Base-by-base conservation (phyloP, 2,329 filamentous ascomycete genomes). In the Dichotomopilus funicola region DNA sequence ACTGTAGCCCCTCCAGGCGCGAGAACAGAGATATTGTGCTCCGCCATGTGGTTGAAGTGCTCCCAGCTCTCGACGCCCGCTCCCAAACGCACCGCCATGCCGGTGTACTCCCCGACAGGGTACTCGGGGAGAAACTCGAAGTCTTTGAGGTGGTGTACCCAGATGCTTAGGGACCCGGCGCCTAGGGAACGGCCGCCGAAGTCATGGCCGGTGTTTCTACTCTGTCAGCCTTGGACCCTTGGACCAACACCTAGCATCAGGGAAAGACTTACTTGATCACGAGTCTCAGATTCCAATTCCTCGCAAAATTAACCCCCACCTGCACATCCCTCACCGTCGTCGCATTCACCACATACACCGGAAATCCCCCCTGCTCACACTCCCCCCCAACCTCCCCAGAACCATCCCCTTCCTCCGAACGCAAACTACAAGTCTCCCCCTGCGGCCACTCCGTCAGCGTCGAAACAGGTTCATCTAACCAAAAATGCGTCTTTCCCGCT, bases 161-260 rank as follows among this genome's bases (percentile, higher is more conserved):
- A 83, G 47, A 83, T 67, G 5, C 72, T 72, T 4, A 83, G 62
- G 0, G 77, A 74, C 0, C 82, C 81, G 2, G 75, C 75, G 5
- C 83, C 84, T 0, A 81, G 82, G 0, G 78, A 81, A 43, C 79
- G 78, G 34, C 82, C 84, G 31, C 76, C 71, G 58, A 73, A 75
- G 56, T 80, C 78, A 62, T 82, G 78, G 0, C 79, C 79, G 0
- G 78, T 81, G 59, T 80, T 80, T 45, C 56, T 59, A n/a, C 36
- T 33, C 31, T 36, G 6, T 10, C n/a, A n/a, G n/a, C n/a, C n/a
- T n/a, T n/a, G n/a, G n/a, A n/a, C n/a, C n/a, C n/a, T n/a, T n/a
- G n/a, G n/a, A n/a, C n/a, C n/a, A n/a, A n/a, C n/a, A n/a, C n/a
- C n/a, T n/a, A n/a, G n/a, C n/a, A n/a, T n/a, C n/a, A n/a, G 19